phyloP scores from a whole-genome alignment of 2,329 filamentous ascomycete species.

The Curvularia spicifera region DNA sequence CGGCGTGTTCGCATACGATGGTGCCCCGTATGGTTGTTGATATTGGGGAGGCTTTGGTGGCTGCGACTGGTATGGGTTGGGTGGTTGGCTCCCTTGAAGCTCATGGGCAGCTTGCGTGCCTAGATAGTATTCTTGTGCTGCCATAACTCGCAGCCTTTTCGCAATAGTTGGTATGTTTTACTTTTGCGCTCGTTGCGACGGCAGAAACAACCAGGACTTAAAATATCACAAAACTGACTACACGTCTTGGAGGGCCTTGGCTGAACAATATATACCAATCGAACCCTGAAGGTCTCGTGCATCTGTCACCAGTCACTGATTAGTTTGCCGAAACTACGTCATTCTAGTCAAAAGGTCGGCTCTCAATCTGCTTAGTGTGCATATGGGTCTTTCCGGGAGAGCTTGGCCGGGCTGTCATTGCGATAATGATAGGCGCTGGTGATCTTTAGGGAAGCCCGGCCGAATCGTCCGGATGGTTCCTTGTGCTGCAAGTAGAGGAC shows the following conservation, averaged over 20 bases:
- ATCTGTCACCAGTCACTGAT: slow-evolving; percentile 29
- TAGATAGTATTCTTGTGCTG: slow-evolving; percentile 45
- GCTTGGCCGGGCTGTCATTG: slow-evolving; percentile 33
- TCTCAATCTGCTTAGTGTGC: slow-evolving; percentile 26
- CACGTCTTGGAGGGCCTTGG: slow-evolving; percentile 16
- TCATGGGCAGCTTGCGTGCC: slow-evolving; percentile 33
- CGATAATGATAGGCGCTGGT: slow-evolving; percentile 18
- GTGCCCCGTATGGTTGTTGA: slow-evolving; percentile 22
- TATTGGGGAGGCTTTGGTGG: slow-evolving; percentile 23
- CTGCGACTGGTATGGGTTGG: slow-evolving; percentile 22
- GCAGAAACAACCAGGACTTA: background rate
- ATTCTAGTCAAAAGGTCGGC: slow-evolving; percentile 29
- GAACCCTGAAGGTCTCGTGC: slow-evolving; percentile 28
- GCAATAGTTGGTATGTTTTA: background rate
- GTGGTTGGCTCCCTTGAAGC: slow-evolving; percentile 26
- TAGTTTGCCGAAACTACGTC: slow-evolving; percentile 32
- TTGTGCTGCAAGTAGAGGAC: background rate
- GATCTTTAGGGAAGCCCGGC: slow-evolving; percentile 20
- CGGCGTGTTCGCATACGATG: slow-evolving; percentile 21
- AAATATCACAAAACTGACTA: slow-evolving; percentile 7
- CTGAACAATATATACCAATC: slow-evolving; percentile 23
- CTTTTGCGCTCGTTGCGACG: background rate
- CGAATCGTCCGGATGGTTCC: slow-evolving; percentile 9
- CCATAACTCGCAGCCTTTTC: slow-evolving; percentile 28
- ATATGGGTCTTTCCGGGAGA: slow-evolving; percentile 30